Percentiles rank a stretch among this genome's conserved stretches.
phyloP scores from a whole-genome alignment of 805 yeast species.

The Ogataea paradorogensis region DNA sequence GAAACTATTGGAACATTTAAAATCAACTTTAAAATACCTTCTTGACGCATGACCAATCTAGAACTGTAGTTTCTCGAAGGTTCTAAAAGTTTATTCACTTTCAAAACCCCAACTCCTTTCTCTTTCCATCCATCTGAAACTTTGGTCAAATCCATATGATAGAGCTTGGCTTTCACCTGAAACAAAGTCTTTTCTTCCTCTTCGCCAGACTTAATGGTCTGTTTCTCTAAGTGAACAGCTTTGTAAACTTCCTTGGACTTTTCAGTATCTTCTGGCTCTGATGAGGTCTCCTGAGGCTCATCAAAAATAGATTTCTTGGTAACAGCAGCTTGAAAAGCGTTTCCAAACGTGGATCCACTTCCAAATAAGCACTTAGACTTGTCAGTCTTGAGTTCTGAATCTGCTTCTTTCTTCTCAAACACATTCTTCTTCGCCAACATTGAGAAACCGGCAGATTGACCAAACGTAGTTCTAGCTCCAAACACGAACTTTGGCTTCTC shows the following conservation, averaged over 20 bases:
- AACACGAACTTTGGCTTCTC: conserved; percentile 49
- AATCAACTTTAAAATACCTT: conserved; percentile 78
- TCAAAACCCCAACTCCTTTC: conserved; percentile 86
- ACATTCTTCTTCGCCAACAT: conserved; percentile 33
- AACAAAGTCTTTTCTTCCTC: conserved; percentile 74
- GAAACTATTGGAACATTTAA: conserved; percentile 67
- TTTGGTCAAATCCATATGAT: conserved; percentile 64
- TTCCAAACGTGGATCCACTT: conserved; percentile 44
- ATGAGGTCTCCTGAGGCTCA: conserved; percentile 16
- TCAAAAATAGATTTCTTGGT: conserved; percentile 60
- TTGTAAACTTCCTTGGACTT: conserved; percentile 39
- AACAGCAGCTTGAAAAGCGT: conserved; percentile 53
- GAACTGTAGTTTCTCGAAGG: conserved; percentile 39
- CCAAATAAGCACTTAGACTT: conserved; percentile 37
- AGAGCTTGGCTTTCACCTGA: conserved; percentile 73
- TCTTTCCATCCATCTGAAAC: conserved; percentile 89
- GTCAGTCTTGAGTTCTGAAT: background rate
- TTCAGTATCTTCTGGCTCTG: conserved; percentile 29
- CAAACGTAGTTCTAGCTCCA: conserved; percentile 53
- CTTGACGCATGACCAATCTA: conserved; percentile 87
- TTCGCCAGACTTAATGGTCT: conserved; percentile 78
- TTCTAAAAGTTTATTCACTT: conserved; percentile 50
- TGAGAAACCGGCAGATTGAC: conserved; percentile 40
- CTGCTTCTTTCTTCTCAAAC: conserved; percentile 22
- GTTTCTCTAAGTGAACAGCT: conserved; percentile 59